Evolutionary conservation across 176 grass and related monocot species (phyloP), one percentile per base, ranked within the genome.

Genomic region (Themeda triandra): DNA sequence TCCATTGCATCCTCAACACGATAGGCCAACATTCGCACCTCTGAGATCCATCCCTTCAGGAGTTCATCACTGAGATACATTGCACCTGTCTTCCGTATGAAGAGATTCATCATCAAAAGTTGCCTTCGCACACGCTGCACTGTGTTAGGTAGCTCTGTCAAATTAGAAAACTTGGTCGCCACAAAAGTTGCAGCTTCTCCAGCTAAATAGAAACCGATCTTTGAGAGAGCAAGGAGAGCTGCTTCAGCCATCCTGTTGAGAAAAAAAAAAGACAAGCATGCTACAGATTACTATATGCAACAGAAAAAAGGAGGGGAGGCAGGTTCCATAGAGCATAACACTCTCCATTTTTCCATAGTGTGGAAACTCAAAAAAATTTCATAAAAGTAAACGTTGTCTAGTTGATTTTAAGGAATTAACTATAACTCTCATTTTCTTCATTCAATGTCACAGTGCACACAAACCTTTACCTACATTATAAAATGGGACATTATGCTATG

Each of bases 81-180:
- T 23, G 49, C 70, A 44, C 73, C 82, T 56, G 71, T 84, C 71
- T 84, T 73, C 21, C 53, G 27, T 42, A 84, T 75, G 35, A 84
- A 77, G 58, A 73, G 14, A 14, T 84, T 84, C 82, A 75, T 83
- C 68, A 84, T 76, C 51, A 84, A 5, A 46, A 84, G 69, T 77
- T 84, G 23, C 59, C 73, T 84, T 44, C 42, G 54, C 10, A 84
- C 41, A 19, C 81, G 56, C 54, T 64, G 40, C 69, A 84, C 72
- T 13, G 25, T 74, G 53, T 63, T 75, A 10, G 69, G 48, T 48
- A 84, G 69, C 13, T 78, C 58, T 1, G 41, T 78, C 37, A 78
- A 63, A 78, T 63, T 78, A 63, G 36, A 30, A 44, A 64, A 36
- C 9, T 79, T 84, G 64, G 82, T 74, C 4, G 70, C 24, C 27